These are phyloP conservation scores for Colletotrichum abscissum DNA, from an alignment of 2,329 filamentous ascomycete species.

Conservation along the genomic window DNA sequence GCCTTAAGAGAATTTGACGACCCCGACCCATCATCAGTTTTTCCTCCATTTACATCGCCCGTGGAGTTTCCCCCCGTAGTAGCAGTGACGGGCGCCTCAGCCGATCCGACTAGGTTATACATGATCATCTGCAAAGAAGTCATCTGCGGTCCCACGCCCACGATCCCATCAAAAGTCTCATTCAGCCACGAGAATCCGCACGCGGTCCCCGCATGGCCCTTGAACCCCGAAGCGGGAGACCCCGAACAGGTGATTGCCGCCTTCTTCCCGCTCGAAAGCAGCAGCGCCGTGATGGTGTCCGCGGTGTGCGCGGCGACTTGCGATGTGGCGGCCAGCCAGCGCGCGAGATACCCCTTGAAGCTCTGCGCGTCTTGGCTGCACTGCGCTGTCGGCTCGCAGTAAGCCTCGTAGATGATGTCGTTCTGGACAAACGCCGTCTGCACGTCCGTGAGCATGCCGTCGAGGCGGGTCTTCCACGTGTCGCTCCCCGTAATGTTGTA, in stretches of 20 bases:
- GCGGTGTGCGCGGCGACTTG: slow-evolving; percentile 70
- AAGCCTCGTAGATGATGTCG: slow-evolving; percentile 71
- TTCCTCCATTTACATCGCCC: slow-evolving; percentile 47
- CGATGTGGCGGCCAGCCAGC: slow-evolving; percentile 72
- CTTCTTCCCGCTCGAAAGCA: slow-evolving; percentile 67
- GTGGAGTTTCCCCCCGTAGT: slow-evolving; percentile 63
- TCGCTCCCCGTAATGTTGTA: slow-evolving; percentile 67
- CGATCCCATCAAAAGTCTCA: slow-evolving; percentile 55
- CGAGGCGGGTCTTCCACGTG: slow-evolving; percentile 67
- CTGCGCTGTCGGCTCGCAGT: slow-evolving; percentile 69
- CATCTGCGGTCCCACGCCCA: slow-evolving; percentile 69
- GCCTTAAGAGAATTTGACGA: slow-evolving; percentile 26
- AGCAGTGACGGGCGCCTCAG: slow-evolving; percentile 54
- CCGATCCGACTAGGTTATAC: slow-evolving; percentile 57
- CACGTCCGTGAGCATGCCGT: slow-evolving; percentile 66
- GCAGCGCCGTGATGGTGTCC: slow-evolving; percentile 64
- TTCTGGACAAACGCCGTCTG: slow-evolving; percentile 61
- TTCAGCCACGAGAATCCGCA: slow-evolving; percentile 74
- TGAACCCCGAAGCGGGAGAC: slow-evolving; percentile 61
- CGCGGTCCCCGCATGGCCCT: slow-evolving; percentile 55
- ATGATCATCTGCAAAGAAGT: slow-evolving; percentile 63
- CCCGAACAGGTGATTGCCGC: slow-evolving; percentile 73
- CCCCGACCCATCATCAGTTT: slow-evolving; percentile 15
- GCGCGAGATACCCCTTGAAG: slow-evolving; percentile 77
- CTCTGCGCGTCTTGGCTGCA: slow-evolving; percentile 79